Evolutionary conservation across 306 rosid genomes (phyloP), one percentile per base, ranked within the genome.

Genomic region (Urtica urens): DNA sequence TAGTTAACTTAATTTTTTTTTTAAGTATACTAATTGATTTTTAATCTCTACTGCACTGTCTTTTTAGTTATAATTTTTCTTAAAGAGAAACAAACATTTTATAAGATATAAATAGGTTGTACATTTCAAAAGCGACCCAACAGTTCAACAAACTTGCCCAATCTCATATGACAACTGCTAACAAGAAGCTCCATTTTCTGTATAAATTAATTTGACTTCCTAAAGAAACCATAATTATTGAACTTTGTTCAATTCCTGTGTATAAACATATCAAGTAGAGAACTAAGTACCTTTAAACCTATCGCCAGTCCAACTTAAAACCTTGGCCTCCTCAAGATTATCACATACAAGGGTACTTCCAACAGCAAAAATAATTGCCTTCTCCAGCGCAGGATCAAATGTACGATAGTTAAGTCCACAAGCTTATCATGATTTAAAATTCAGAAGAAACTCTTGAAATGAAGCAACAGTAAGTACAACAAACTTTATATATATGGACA

Each of bases 291-390:
- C 99, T 82, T 83, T 92, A 66, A 74, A 72, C 74, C 99, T 75
- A 70, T 92, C 99, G 38, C 96, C 99, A 41, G 73, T 79, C 99
- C 99, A 92, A 77, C 96, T 76, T 50, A 92, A 81, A 57, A 37
- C 68, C 83, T 92, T 92, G 59, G 99, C 99, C 69, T 92, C 94
- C 53, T 80, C 83, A 51, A 92, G 96, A 18, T 78, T 78, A 10
- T 92, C 99, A 72, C 99, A 92, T 56, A 92, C 99, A 59, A 92
- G 96, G 40, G 95, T 86, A 78, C 82, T 92, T 47, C 93, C 99
- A 50, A 92, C 99, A 58, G 99, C 87, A 65, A 71, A 92, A 49
- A 92, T 69, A 86, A 92, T 65, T 65, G 99, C 96, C 70, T 80
- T 92, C 86, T 92, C 99, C 83, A 85, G 70, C 55, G 73, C 78